A percentile compares a stretch with the other conserved stretches of the same genome.
These are phyloP conservation scores for Sodiomyces alkalinus DNA, from an alignment of 2,329 filamentous ascomycete genomes.

Conservation along the genomic window DNA sequence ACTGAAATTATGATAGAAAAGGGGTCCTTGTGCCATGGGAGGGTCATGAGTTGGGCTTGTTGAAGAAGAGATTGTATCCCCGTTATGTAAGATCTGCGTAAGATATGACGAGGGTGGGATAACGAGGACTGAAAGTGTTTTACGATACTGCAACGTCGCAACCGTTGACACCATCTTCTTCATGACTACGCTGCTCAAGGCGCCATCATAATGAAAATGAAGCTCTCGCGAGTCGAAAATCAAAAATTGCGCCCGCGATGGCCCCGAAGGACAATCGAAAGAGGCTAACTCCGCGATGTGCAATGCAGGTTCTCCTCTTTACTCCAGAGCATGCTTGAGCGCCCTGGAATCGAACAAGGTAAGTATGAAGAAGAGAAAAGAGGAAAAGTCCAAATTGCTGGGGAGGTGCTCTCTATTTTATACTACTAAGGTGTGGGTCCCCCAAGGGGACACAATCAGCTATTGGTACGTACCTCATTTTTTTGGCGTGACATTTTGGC, in stretches of 20 bases:
- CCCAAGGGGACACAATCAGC: not conserved
- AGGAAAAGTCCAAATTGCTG: not conserved
- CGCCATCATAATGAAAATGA: conserved; percentile 8
- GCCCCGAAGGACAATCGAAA: conserved; percentile 10
- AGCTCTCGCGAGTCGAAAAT: conserved; percentile 3
- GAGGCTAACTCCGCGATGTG: conserved; percentile 20
- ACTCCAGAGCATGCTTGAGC: conserved; percentile 27
- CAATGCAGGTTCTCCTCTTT: conserved; percentile 34
- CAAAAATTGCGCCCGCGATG: conserved; percentile 10
- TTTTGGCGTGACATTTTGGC: no score
- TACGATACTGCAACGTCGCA: no score
- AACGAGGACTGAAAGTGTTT: conserved; percentile 2
- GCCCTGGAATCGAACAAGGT: conserved; percentile 27
- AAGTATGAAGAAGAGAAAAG: conserved; percentile 27
- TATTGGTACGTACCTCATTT: not conserved
- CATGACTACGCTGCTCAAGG: conserved; percentile 4
- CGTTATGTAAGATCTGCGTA: no score
- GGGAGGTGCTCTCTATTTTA: not conserved
- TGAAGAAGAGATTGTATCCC: no score
- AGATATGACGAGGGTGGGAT: conserved; percentile 1
- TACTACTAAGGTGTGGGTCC: not conserved
- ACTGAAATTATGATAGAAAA: no score
- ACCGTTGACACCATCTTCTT: conserved; percentile 7
- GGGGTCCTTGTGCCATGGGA: no score
- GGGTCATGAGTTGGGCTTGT: no score